Evolutionary conservation across 2,329 filamentous ascomycete genomes (phyloP), one percentile per base, ranked within the genome.

Genomic region (Fusarium robinianum): DNA sequence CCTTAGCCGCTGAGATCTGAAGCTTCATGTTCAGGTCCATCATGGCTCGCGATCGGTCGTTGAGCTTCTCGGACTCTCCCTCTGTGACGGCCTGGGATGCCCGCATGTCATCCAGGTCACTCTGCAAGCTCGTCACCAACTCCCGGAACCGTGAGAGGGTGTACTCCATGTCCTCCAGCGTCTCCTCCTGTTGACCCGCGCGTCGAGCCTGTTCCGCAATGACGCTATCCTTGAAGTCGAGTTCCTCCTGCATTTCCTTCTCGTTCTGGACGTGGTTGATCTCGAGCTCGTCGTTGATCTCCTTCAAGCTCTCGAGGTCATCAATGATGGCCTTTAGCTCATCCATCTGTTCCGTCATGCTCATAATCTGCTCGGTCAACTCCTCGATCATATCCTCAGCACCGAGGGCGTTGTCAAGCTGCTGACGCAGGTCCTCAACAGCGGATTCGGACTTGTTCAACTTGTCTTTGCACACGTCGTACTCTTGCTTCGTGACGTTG

Each of bases 11-110:
- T 9, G 90, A 95, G 42, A 88, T 81, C 63, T 96, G 92, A 29
- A 99, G 79, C 70, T 95, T 95, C 79, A 92, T 81, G 68, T 97
- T 97, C 31, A 99, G 79, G 62, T 99, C 92, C 81, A 96, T 88
- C 86, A 99, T 95, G 40, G 92, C 90, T 51, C 90, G 83, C 30
- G 92, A 95, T 51, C 90, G 87, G 60, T 82, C 88, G 54, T 85
- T 91, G 41, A 97, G 81, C 66, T 97, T 90, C 65, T 91, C 90
- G 1, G 92, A 90, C 66, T 97, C 91, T 11, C 86, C 86, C 67
- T 97, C 94, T 1, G 90, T 95, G 57, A 97, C 87, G 30, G 91
- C 89, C 61, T 95, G 89, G 4, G 90, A 95, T 9, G 91, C 88
- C 47, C 89, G 83, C 79, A 96, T 92, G 62, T 97, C 91, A 59